phyloP scores from a whole-genome alignment of 148 eudicot genomes.

The Vaccinium myrtillus region DNA sequence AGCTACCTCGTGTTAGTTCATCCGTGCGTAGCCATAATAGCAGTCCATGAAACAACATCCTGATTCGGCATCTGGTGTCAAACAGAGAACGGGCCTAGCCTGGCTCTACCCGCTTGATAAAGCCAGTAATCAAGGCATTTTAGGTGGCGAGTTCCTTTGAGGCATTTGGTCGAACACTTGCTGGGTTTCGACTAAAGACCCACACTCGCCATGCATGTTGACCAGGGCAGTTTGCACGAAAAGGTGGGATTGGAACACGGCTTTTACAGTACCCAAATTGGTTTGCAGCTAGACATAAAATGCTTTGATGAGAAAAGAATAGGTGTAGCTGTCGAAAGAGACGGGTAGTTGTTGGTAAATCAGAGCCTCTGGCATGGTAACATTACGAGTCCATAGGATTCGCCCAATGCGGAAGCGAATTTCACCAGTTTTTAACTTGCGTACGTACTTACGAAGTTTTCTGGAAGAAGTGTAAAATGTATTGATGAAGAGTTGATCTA shows the following conservation, averaged over 20 bases:
- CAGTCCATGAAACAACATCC: conserved; percentile 75
- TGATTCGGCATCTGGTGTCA: conserved; percentile 45
- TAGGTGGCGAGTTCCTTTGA: conserved; percentile 52
- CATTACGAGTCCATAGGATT: too few species aligned
- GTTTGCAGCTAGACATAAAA: conserved; percentile 27
- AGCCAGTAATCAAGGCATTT: conserved; percentile 64
- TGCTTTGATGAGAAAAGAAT: conserved; percentile 59
- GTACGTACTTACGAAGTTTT: too few species aligned
- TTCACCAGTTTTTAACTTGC: too few species aligned
- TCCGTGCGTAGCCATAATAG: conserved; percentile 38
- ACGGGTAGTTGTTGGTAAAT: neutral
- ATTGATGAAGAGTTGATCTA: too few species aligned
- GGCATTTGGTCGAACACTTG: conserved; percentile 73
- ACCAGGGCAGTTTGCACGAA: conserved; percentile 61
- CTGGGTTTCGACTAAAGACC: conserved; percentile 34
- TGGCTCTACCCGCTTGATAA: conserved; percentile 44
- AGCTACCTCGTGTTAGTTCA: conserved; percentile 35
- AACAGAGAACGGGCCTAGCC: conserved; percentile 41
- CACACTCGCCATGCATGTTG: conserved; percentile 49
- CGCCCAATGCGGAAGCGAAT: too few species aligned
- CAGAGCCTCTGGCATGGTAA: too few species aligned
- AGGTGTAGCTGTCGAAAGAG: conserved; percentile 53
- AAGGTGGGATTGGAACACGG: conserved; percentile 44
- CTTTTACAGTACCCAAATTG: conserved; percentile 23
- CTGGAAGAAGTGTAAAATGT: too few species aligned